Evolutionary conservation across 2,329 filamentous ascomycete genomes (phyloP).

Genomic region (Colletotrichum costaricense): DNA sequence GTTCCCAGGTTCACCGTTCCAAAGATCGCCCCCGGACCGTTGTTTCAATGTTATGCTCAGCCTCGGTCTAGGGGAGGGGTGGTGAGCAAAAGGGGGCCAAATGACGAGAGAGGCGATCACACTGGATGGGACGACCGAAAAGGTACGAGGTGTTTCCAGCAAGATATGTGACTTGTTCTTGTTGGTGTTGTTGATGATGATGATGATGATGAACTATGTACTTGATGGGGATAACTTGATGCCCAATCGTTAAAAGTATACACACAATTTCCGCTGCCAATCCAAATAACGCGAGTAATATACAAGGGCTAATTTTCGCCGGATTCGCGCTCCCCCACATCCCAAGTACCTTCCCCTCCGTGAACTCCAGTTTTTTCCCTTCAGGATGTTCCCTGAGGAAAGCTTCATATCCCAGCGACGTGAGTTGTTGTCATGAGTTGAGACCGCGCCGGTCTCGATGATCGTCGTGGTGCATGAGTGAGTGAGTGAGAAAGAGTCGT

Average conservation of each 20-base stretch:
- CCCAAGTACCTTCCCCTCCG: neutral
- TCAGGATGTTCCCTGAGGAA: neutral
- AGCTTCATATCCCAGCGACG: neutral
- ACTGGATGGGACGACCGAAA: neutral
- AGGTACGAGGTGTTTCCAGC: neutral
- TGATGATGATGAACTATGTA: conserved; percentile 15
- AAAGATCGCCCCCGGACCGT: conserved; percentile 8
- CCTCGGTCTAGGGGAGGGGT: neutral
- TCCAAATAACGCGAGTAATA: conserved; percentile 22
- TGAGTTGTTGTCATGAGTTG: neutral
- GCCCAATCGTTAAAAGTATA: conserved; percentile 9
- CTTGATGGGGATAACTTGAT: conserved; percentile 3
- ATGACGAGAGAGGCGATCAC: neutral
- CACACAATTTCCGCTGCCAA: conserved; percentile 15
- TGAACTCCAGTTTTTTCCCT: conserved; percentile 1
- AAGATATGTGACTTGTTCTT: neutral
- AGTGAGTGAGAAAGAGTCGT: neutral
- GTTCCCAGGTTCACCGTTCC: neutral
- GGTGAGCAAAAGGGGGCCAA: neutral
- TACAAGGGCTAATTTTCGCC: conserved; percentile 25
- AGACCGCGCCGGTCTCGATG: neutral
- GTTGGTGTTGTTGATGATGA: neutral
- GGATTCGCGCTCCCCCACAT: neutral
- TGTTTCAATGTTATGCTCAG: conserved; percentile 26
- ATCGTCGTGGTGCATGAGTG: neutral